These are phyloP conservation scores for Cardamine chenopodiifolia DNA, from an alignment of 345 rosid species.

Conservation along the genomic window DNA sequence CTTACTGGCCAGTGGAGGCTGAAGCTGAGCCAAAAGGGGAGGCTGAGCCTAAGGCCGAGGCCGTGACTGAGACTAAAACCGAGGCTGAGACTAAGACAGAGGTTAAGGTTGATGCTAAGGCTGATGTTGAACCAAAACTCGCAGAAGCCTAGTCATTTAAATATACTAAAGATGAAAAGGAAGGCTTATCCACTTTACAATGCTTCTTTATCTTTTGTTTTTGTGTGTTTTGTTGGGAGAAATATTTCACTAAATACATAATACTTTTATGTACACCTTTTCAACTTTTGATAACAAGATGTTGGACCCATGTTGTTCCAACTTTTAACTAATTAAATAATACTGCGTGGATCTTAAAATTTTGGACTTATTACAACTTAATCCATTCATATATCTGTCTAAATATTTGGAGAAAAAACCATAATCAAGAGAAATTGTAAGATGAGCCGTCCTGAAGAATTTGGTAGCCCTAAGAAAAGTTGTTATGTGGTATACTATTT, in stretches of 20 bases:
- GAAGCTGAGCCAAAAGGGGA: constrained; percentile 44
- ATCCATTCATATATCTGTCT: background rate
- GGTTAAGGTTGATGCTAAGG: constrained; percentile 34
- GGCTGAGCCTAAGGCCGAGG: constrained; percentile 10
- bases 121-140: constrained; percentile 32
- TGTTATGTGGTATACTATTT: background rate
- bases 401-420: background rate
- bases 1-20: constrained; percentile 77
- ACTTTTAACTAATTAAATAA: background rate
- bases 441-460: background rate
- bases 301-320: constrained; percentile 33
- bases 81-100: constrained; percentile 23
- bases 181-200: background rate
- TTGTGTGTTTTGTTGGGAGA: constrained; percentile 19
- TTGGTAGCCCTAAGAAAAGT: background rate
- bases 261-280: constrained; percentile 12
- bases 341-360: background rate
- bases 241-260: constrained; percentile 4
- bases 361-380: background rate
- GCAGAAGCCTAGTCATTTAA: constrained; percentile 31
- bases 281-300: constrained; percentile 24
- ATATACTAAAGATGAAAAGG: constrained; percentile 12
- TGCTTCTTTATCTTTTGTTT: constrained; percentile 18
- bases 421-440: background rate
- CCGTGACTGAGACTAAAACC: constrained; percentile 13